These are phyloP conservation scores for Eimeria tenella DNA, from an alignment of 169 alveolate genomes.

Conservation along the genomic window DNA sequence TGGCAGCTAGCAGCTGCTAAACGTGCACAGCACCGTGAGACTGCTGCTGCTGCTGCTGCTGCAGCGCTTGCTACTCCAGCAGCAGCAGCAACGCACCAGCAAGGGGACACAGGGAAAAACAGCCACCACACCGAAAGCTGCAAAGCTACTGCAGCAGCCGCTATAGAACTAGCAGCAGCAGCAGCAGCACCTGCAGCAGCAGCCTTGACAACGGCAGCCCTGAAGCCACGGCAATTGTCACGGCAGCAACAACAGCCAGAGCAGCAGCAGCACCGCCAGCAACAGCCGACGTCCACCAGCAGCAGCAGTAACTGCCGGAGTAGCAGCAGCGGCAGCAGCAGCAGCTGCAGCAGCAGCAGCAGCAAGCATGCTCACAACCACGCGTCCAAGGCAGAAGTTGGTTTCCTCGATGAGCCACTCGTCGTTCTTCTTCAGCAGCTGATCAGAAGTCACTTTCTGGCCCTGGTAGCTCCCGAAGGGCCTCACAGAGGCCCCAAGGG, in stretches of 20 bases:
- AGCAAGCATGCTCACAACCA: constrained; percentile 83
- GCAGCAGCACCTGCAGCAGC: background rate
- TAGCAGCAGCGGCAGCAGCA: constrained; percentile 15
- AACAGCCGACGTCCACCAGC: background rate
- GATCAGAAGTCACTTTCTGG: constrained; percentile 89
- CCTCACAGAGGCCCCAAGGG: constrained; percentile 34
- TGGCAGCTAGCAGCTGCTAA: background rate
- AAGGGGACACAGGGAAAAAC: too few species aligned
- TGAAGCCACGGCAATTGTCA: background rate
- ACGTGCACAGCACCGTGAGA: too few species aligned
- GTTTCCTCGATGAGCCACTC: constrained; percentile 96
- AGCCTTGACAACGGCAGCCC: background rate
- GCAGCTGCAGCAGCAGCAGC: constrained; percentile 14
- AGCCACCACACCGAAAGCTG: background rate
- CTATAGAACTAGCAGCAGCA: background rate
- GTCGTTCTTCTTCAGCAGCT: constrained; percentile 90
- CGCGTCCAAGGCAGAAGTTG: constrained; percentile 94
- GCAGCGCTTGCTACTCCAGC: too few species aligned
- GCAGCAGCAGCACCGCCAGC: constrained; percentile 53
- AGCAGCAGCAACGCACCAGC: background rate
- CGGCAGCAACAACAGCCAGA: constrained; percentile 8
- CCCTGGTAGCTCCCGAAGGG: constrained; percentile 85
- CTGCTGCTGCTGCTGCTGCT: background rate
- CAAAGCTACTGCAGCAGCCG: background rate
- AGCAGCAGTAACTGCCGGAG: constrained; percentile 60